A percentile compares a stretch with the other conserved stretches of the same genome.
phyloP scores from a whole-genome alignment of 2,329 filamentous ascomycete genomes.

The Colletotrichum noveboracense region DNA sequence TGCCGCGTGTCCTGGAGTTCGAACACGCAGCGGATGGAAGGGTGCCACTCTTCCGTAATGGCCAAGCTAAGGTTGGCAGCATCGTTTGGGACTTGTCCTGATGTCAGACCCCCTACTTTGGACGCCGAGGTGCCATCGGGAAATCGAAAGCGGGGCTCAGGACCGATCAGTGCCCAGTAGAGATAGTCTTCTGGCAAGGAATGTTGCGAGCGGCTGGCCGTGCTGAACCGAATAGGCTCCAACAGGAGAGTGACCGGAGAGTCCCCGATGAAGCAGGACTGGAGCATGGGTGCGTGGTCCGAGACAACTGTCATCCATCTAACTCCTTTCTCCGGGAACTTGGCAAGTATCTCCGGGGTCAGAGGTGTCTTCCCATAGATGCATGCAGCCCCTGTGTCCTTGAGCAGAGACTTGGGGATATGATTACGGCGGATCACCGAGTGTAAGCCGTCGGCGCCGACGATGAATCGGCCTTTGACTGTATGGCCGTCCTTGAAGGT shows the following conservation, averaged over 20 bases:
- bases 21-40: slow-evolving; percentile 59
- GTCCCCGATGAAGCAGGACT: not conserved
- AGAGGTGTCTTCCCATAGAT: not conserved
- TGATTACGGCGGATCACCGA: slow-evolving; percentile 61
- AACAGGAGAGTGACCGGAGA: not conserved
- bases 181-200: not conserved
- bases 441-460: slow-evolving; percentile 68
- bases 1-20: slow-evolving; percentile 62
- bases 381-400: not conserved
- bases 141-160: not conserved
- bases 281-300: not conserved
- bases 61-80: not conserved
- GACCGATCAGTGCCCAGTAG: slow-evolving; percentile 1
- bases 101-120: not conserved
- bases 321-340: not conserved
- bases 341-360: not conserved
- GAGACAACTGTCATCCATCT: not conserved
- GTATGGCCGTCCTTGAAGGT: slow-evolving; percentile 66
- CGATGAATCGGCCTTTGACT: slow-evolving; percentile 61
- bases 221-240: not conserved
- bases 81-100: not conserved
- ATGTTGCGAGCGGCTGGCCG: not conserved
- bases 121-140: not conserved
- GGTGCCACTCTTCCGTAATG: slow-evolving; percentile 48
- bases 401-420: slow-evolving; percentile 1